Evolutionary conservation across 768 basidiomycete species (phyloP).

Genomic region (Postia placenta): DNA sequence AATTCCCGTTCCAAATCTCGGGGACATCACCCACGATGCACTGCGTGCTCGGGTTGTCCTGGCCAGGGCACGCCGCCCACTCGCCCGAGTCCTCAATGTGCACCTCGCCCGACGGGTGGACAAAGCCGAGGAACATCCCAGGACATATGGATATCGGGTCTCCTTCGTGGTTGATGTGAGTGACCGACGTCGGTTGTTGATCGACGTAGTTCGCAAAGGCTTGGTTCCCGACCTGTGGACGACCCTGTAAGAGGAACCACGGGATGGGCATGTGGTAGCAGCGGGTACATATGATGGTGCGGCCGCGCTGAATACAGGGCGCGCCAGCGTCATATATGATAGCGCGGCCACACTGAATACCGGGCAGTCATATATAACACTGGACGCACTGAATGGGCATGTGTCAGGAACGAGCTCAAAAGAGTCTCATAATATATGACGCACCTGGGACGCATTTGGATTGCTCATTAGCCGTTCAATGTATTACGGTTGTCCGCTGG

Average conservation of each 20-base stretch:
- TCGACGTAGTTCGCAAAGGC: constrained; percentile 55
- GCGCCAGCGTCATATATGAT: constrained; percentile 32
- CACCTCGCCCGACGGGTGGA: constrained; percentile 36
- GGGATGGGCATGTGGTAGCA: neutral
- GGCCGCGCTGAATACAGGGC: constrained; percentile 23
- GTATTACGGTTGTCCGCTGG: no score
- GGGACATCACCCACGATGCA: constrained; percentile 53
- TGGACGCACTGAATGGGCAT: no score
- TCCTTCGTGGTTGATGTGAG: constrained; percentile 49
- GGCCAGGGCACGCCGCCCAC: constrained; percentile 55
- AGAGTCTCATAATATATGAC: no score
- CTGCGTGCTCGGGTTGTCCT: constrained; percentile 48
- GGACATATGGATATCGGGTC: constrained; percentile 32
- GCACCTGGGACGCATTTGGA: no score
- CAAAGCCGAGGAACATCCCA: constrained; percentile 35
- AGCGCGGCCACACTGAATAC: no score
- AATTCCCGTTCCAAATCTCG: constrained; percentile 40
- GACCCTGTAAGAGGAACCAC: constrained; percentile 7
- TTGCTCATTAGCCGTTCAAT: no score
- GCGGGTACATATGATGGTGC: constrained; percentile 20
- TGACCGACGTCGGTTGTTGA: constrained; percentile 31
- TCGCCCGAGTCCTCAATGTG: constrained; percentile 36
- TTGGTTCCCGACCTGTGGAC: constrained; percentile 44
- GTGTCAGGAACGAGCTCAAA: no score
- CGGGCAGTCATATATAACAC: no score